Conservation (phyloP, 768 basidiomycete genomes). For the Lentinula lateritia region DNA sequence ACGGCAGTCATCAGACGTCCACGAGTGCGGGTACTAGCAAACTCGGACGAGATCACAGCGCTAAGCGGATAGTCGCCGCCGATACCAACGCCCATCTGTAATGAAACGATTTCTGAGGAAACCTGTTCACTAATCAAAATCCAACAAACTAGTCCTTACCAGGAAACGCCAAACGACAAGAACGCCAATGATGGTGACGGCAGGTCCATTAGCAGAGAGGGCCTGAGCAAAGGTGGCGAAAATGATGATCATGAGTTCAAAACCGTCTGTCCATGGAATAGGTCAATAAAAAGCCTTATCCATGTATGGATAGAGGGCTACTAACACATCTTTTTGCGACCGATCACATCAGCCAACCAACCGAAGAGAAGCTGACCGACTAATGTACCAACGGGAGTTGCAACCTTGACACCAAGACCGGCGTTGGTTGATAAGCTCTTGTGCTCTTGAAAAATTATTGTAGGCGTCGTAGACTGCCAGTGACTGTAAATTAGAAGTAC, state of each 20-base stretch:
- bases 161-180: conserved; percentile 84
- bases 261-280: conserved; percentile 39
- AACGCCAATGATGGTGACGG: conserved; percentile 67
- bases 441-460: conserved; percentile 7
- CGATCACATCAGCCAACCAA: conserved; percentile 72
- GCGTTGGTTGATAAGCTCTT: conserved; percentile 41
- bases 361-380: conserved; percentile 76
- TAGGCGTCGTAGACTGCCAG: background rate
- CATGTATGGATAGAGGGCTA: conserved; percentile 7
- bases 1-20: conserved; percentile 89
- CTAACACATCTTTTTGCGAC: conserved; percentile 78
- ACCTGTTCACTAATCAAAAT: background rate
- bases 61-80: conserved; percentile 87
- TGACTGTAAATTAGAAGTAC: conserved; percentile 2
- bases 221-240: conserved; percentile 77
- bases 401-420: conserved; percentile 73
- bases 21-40: conserved; percentile 69
- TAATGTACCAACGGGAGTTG: conserved; percentile 71
- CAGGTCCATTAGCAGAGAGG: conserved; percentile 60
- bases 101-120: background rate
- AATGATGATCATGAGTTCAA: conserved; percentile 80
- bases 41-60: conserved; percentile 87
- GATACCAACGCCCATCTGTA: conserved; percentile 75
- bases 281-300: background rate
- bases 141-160: conserved; percentile 19